A percentile compares a stretch with the other conserved stretches of the same genome.
phyloP scores from a whole-genome alignment of 331 rosid species.

The Malus hybrid region DNA sequence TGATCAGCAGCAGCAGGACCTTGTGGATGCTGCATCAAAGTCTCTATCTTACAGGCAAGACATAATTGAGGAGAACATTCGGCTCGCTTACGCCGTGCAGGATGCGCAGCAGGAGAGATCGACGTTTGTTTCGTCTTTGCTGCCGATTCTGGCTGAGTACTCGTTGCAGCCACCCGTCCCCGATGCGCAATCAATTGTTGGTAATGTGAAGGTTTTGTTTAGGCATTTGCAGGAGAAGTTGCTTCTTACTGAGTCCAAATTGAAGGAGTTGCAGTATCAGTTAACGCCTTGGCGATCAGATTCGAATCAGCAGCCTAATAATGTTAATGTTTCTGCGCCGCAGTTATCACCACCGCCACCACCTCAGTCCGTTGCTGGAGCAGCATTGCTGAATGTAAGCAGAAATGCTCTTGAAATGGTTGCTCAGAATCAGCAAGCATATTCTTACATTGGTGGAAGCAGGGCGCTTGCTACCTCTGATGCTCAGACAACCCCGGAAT shows the following conservation, averaged over 20 bases:
- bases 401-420: constrained; percentile 80
- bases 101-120: constrained; percentile 95
- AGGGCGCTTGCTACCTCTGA: constrained; percentile 41
- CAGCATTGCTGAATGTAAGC: constrained; percentile 8
- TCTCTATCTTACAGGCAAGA: constrained; percentile 7
- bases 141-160: constrained; percentile 92
- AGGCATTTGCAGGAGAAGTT: constrained; percentile 13
- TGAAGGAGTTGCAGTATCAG: constrained; percentile 11
- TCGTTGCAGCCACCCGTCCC: constrained; percentile 72
- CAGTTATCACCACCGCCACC: background rate
- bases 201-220: constrained; percentile 6
- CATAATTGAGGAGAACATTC: constrained; percentile 8
- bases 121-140: constrained; percentile 74
- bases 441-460: constrained; percentile 36
- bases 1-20: constrained; percentile 16
- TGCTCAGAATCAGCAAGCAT: constrained; percentile 46
- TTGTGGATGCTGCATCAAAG: constrained; percentile 1
- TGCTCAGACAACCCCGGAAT: constrained; percentile 54
- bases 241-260: constrained; percentile 2
- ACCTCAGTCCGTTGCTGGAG: background rate
- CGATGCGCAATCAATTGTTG: constrained; percentile 5
- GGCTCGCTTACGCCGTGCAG: constrained; percentile 31
- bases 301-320: background rate
- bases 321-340: background rate
- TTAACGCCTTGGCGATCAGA: background rate